These are phyloP conservation scores for Orbilia ellipsospora DNA, from an alignment of 2,329 filamentous ascomycete genomes.

Conservation along the genomic window DNA sequence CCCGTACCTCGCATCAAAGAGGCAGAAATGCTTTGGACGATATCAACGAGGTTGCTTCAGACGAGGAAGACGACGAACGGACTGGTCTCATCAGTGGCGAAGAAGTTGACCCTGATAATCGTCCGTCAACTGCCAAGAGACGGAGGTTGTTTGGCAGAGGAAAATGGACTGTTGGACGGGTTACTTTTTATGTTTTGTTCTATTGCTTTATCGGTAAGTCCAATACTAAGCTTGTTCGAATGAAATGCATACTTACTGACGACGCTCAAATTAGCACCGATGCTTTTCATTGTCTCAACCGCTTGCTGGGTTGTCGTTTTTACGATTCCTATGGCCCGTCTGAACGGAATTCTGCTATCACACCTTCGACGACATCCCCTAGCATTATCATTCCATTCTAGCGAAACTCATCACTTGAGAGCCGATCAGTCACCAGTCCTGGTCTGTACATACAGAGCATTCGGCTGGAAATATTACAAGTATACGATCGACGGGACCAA, in stretches of 20 bases:
- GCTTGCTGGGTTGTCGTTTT: conserved; percentile 98
- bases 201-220: conserved; percentile 77
- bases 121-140: conserved; percentile 69
- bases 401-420: conserved; percentile 79
- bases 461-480: conserved; percentile 97
- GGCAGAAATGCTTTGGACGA: conserved; percentile 91
- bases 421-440: conserved; percentile 74
- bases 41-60: conserved; percentile 85
- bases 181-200: conserved; percentile 96
- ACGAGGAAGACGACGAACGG: conserved; percentile 71
- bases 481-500: conserved; percentile 99
- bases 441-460: conserved; percentile 95
- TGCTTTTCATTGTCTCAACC: conserved; percentile 83
- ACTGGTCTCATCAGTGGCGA: conserved; percentile 68
- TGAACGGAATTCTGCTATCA: conserved; percentile 87
- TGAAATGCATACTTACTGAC: background rate
- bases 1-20: conserved; percentile 79
- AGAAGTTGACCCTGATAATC: conserved; percentile 62
- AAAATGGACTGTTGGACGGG: conserved; percentile 92
- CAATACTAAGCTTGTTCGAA: background rate
- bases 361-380: conserved; percentile 93
- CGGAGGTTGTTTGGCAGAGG: conserved; percentile 91
- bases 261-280: conserved; percentile 69
- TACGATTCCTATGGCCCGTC: conserved; percentile 97
- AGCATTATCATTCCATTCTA: conserved; percentile 91